These are phyloP conservation scores for Leccinum huronense DNA, from an alignment of 1,284 basidiomycete species.

Conservation along the genomic window DNA sequence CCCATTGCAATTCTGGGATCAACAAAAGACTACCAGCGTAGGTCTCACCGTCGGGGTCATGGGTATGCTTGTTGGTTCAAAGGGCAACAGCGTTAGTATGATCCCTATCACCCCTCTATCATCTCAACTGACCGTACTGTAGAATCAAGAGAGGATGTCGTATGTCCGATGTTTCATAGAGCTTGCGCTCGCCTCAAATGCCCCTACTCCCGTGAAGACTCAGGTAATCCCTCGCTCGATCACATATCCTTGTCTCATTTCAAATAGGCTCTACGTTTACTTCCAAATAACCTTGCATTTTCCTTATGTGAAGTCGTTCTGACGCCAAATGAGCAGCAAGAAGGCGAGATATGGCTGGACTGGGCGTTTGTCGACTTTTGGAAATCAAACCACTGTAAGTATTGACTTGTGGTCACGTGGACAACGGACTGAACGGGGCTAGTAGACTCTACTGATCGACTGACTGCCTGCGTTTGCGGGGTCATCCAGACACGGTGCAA, in stretches of 20 bases:
- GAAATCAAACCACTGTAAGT: slow-evolving; percentile 94
- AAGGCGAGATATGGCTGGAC: slow-evolving; percentile 96
- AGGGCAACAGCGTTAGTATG: slow-evolving; percentile 59
- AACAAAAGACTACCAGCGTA: slow-evolving; percentile 82
- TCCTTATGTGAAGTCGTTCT: slow-evolving; percentile 61
- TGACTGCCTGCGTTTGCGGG: background rate
- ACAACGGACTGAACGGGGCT: slow-evolving; percentile 1
- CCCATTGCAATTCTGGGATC: slow-evolving; percentile 95
- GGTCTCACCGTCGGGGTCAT: slow-evolving; percentile 78
- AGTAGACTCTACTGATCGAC: background rate
- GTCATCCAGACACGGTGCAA: slow-evolving; percentile 60
- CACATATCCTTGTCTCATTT: slow-evolving; percentile 19
- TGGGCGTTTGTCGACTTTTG: slow-evolving; percentile 99
- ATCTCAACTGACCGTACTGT: slow-evolving; percentile 10
- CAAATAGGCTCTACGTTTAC: slow-evolving; percentile 58
- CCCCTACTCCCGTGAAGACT: slow-evolving; percentile 83
- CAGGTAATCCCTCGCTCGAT: slow-evolving; percentile 49
- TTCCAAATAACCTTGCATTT: slow-evolving; percentile 61
- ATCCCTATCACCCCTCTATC: background rate
- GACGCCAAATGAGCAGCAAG: slow-evolving; percentile 58
- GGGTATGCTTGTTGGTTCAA: slow-evolving; percentile 70
- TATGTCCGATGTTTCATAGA: slow-evolving; percentile 86
- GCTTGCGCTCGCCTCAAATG: slow-evolving; percentile 87
- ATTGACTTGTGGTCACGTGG: background rate
- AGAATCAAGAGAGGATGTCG: slow-evolving; percentile 61